Base-by-base conservation (phyloP, 1,284 basidiomycete species). In the Cryptococcus floricola region DNA sequence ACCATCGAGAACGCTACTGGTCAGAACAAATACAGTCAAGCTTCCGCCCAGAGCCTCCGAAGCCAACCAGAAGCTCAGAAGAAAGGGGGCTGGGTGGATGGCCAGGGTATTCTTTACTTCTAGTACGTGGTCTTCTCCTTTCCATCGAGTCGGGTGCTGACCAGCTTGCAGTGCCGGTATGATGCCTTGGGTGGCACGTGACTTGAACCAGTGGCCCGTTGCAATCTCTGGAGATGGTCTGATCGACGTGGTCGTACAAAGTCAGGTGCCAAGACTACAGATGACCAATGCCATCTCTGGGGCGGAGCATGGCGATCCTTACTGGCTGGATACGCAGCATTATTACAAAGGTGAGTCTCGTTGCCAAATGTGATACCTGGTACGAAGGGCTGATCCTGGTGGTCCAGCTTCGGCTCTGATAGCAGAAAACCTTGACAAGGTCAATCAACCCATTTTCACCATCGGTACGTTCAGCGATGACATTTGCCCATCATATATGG, bases 151-250 rank as follows among this genome's bases (percentile, higher is more conserved):
- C 48, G 31, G 19, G 9, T 39, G 47, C 53, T 51, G 41, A 53
- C 42, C 12, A 23, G 5, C 16, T 28, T 18, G 10, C 51, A 80
- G 79, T 58, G 77, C 77, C 23, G 81, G 81, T 0, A 75, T 77
- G 58, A 71, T 80, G 64, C 81, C 81, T 1, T 81, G 76, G 65
- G 76, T 81, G 0, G 70, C 76, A 7, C 84, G 87, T 50, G 87
- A 91, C 70, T 78, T 90, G 42, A 88, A 92, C 86, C 86, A 91
- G 52, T 94, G 92, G 74, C 91, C 91, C 0, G 85, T 89, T 4
- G 86, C 89, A 1, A 75, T 85, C 39, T 84, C 87, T 0, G 85
- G 88, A 50, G 87, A 91, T 67, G 92, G 91, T 0, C 71, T 87
- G 39, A 84, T 95, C 53, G 91, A 96, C 69, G 75, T 95, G 19